Percentiles rank a stretch among this genome's conserved stretches.
Evolutionary conservation across 2,329 filamentous ascomycete species (phyloP).

Genomic region (Arthrobotrys musiformis): DNA sequence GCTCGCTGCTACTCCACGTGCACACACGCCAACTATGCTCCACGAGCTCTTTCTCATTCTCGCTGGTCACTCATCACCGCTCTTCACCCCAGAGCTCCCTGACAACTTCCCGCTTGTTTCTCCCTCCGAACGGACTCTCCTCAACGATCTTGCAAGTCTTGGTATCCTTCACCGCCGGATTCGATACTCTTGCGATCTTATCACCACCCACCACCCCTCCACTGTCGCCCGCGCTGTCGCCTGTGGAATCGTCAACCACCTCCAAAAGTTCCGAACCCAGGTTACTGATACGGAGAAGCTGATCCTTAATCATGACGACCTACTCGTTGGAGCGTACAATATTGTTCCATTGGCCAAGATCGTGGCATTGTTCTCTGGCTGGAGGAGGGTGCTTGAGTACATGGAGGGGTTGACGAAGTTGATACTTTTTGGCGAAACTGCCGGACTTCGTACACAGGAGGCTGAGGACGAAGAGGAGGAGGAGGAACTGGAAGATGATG

Average conservation of each 20-base stretch:
- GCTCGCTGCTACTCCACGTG: neutral
- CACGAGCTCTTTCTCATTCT: conserved; percentile 98
- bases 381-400: conserved; percentile 87
- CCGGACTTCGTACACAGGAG: conserved; percentile 38
- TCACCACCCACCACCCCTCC: conserved; percentile 78
- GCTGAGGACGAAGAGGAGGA: conserved; percentile 58
- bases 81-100: conserved; percentile 72
- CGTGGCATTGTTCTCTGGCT: conserved; percentile 84
- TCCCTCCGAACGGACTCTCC: conserved; percentile 72
- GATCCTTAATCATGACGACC: conserved; percentile 80
- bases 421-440: conserved; percentile 68
- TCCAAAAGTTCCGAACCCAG: conserved; percentile 82
- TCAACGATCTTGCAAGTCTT: conserved; percentile 79
- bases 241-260: conserved; percentile 78
- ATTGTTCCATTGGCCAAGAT: conserved; percentile 91
- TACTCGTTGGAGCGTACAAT: conserved; percentile 86
- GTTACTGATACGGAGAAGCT: conserved; percentile 84
- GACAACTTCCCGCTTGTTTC: conserved; percentile 66
- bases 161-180: conserved; percentile 81
- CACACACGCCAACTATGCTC: conserved; percentile 73
- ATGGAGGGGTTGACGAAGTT: conserved; percentile 78
- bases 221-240: conserved; percentile 89
- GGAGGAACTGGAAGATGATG: conserved; percentile 51
- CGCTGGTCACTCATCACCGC: conserved; percentile 89
- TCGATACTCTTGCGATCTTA: conserved; percentile 73